Percentiles rank a stretch among this genome's conserved stretches.
phyloP scores from a whole-genome alignment of 176 grass and related monocot genomes.

The Echinochloa phyllopogon region DNA sequence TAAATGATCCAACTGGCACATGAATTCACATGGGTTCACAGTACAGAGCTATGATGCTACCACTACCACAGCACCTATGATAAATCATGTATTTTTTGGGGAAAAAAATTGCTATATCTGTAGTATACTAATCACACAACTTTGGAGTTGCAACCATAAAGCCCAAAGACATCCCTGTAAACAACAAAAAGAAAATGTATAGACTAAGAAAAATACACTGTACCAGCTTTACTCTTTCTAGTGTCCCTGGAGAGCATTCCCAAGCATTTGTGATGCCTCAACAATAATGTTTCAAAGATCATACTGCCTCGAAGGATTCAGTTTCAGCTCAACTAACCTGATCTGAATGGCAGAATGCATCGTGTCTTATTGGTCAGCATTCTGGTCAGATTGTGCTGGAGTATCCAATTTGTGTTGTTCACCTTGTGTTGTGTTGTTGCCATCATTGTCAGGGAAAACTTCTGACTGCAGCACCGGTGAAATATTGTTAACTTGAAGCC shows the following conservation, averaged over 20 bases:
- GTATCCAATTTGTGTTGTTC: conserved; percentile 38
- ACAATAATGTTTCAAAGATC: conserved; percentile 1
- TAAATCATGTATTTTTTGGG: not conserved
- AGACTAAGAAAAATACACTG: conserved; percentile 42
- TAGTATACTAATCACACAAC: conserved; percentile 53
- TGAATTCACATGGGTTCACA: not conserved
- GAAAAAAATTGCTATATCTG: conserved; percentile 19
- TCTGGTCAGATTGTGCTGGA: conserved; percentile 31
- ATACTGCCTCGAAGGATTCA: not conserved
- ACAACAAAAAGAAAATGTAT: conserved; percentile 32
- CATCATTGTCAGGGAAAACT: conserved; percentile 66
- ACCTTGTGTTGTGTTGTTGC: conserved; percentile 4
- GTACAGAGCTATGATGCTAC: not conserved
- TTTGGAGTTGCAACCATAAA: conserved; percentile 41
- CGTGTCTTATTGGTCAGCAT: conserved; percentile 31
- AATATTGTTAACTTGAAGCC: conserved; percentile 79
- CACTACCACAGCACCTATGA: not conserved
- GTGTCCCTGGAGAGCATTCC: conserved; percentile 1
- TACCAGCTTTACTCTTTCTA: conserved; percentile 41
- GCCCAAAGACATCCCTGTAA: conserved; percentile 29
- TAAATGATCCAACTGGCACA: not conserved
- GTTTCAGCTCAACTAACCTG: conserved; percentile 16
- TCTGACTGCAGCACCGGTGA: conserved; percentile 63
- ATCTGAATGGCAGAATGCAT: conserved; percentile 11
- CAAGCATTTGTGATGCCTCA: conserved; percentile 29